phyloP scores from a whole-genome alignment of 352 stramenopile genomes.

The Halophytophthora batemanensis region DNA sequence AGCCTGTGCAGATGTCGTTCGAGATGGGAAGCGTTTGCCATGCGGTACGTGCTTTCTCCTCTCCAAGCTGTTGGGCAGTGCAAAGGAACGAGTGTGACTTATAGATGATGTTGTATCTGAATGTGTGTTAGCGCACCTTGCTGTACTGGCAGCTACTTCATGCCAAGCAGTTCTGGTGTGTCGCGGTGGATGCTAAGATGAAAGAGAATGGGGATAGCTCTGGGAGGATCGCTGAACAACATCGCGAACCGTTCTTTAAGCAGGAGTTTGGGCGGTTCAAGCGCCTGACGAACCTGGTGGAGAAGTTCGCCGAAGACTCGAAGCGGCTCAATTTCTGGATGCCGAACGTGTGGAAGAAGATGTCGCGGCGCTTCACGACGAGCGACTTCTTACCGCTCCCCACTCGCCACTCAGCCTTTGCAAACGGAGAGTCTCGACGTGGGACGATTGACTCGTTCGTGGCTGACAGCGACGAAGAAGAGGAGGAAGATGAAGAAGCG shows the following conservation, averaged over 20 bases:
- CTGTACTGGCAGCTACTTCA: constrained; percentile 80
- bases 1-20: constrained; percentile 35
- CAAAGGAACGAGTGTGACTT: constrained; percentile 1
- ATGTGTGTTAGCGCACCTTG: constrained; percentile 50
- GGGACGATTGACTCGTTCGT: constrained; percentile 62
- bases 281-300: constrained; percentile 50
- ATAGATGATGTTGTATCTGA: neutral
- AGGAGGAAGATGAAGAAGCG: constrained; percentile 40
- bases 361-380: constrained; percentile 35
- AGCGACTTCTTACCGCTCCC: constrained; percentile 51
- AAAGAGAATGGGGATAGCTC: constrained; percentile 33
- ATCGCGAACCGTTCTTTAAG: constrained; percentile 49
- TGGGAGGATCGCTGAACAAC: constrained; percentile 40
- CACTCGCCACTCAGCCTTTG: constrained; percentile 1
- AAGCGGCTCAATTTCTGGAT: constrained; percentile 32
- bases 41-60: constrained; percentile 37
- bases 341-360: constrained; percentile 68
- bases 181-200: constrained; percentile 65
- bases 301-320: constrained; percentile 62
- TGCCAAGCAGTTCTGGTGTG: constrained; percentile 77
- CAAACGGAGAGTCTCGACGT: constrained; percentile 26
- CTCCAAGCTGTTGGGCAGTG: neutral
- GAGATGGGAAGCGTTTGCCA: constrained; percentile 80
- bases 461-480: constrained; percentile 52
- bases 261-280: constrained; percentile 79